These are phyloP conservation scores for Fusarium humuli DNA, from an alignment of 2,329 filamentous ascomycete species.

Conservation along the genomic window DNA sequence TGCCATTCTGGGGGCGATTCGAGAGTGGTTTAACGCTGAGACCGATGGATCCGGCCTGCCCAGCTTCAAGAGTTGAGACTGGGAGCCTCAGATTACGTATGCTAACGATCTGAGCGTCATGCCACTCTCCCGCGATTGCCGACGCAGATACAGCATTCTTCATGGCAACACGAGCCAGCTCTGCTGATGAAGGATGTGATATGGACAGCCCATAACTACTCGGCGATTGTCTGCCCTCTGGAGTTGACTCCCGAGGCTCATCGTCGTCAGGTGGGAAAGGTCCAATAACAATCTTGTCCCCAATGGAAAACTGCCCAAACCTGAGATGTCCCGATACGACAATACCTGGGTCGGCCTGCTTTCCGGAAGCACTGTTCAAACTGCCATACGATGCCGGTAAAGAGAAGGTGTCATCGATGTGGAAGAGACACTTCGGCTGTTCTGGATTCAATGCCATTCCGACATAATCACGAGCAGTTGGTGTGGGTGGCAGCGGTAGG, in stretches of 20 bases:
- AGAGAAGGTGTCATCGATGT: constrained; percentile 91
- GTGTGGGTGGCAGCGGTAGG: constrained; percentile 74
- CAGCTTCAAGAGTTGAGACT: constrained; percentile 78
- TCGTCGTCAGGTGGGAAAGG: constrained; percentile 75
- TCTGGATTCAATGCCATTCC: constrained; percentile 68
- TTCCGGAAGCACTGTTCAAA: constrained; percentile 29
- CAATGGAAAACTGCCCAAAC: constrained; percentile 81
- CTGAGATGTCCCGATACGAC: constrained; percentile 87
- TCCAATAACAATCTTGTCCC: constrained; percentile 81
- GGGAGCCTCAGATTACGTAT: constrained; percentile 89
- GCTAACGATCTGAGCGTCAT: constrained; percentile 82
- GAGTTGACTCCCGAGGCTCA: constrained; percentile 53
- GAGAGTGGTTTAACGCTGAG: constrained; percentile 67
- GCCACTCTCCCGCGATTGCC: constrained; percentile 76
- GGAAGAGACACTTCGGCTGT: constrained; percentile 76
- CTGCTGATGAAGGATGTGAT: constrained; percentile 65
- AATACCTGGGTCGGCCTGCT: constrained; percentile 63
- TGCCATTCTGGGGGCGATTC: constrained; percentile 16
- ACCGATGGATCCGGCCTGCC: constrained; percentile 91
- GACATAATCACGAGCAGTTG: constrained; percentile 66
- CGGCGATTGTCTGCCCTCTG: constrained; percentile 61
- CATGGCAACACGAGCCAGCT: constrained; percentile 64
- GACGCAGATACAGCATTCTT: constrained; percentile 65
- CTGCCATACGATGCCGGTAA: constrained; percentile 70
- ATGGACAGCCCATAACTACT: constrained; percentile 63